Percentiles rank a stretch among this genome's conserved stretches.
Evolutionary conservation across 805 yeast genomes (phyloP).

Genomic region (Schizosaccharomyces cryophilus): DNA sequence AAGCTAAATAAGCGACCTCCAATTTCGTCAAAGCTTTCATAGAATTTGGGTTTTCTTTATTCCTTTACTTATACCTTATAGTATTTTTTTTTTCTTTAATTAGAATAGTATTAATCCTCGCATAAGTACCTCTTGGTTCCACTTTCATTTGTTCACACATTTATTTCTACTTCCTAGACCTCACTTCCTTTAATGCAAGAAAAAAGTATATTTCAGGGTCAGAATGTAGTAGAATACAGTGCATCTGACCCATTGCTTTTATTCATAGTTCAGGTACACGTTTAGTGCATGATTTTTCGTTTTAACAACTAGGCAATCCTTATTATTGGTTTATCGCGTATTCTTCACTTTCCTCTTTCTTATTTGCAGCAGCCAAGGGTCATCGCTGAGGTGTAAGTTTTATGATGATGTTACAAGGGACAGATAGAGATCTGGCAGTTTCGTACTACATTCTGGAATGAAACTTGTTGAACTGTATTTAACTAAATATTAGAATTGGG

Average conservation of each 20-base stretch:
- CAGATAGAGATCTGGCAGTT: not conserved
- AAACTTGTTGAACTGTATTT: not conserved
- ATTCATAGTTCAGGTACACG: conserved; percentile 28
- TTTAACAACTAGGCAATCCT: conserved; percentile 17
- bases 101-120: too few relatives aligned
- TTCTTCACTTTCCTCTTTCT: conserved; percentile 35
- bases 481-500: conserved; percentile 17
- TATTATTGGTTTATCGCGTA: conserved; percentile 27
- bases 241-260: conserved; percentile 38
- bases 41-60: too few relatives aligned
- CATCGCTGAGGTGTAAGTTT: conserved; percentile 40
- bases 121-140: too few relatives aligned
- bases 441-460: too few relatives aligned
- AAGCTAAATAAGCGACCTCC: too few relatives aligned
- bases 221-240: conserved; percentile 39
- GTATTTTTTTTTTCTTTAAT: too few relatives aligned
- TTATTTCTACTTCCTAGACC: too few relatives aligned
- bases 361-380: conserved; percentile 52
- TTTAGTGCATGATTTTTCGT: not conserved
- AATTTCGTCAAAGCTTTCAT: too few relatives aligned
- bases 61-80: too few relatives aligned
- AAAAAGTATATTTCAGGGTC: conserved; percentile 49
- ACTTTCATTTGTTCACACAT: not conserved
- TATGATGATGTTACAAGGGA: not conserved
- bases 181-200: conserved; percentile 11